Base-by-base conservation (phyloP, 2,329 filamentous ascomycete genomes). In the Fonsecaea pedrosoi region DNA sequence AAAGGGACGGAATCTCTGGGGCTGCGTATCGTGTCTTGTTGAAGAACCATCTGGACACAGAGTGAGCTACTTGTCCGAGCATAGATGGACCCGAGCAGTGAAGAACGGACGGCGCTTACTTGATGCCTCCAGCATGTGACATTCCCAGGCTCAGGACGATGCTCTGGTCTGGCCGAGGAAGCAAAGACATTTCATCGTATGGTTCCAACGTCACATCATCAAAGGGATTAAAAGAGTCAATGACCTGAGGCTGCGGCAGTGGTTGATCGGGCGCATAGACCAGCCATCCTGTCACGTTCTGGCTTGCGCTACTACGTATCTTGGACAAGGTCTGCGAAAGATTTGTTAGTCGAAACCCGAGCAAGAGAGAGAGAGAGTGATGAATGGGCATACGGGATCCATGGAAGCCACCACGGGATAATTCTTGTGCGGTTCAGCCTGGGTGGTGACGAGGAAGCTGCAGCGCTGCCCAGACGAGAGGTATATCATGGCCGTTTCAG, bases 201-300 rank as follows among this genome's bases (percentile, higher is more conserved):
- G 92, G 90, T 0, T 89, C 82, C 0, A 96, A 84, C 0, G 78
- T 83, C 70, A 90, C 87, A 75, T 96, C 92, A 73, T 96, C 92
- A 67, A 89, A 88, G 1, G 88, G 85, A 30, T 88, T 78, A 55
- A 91, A 87, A 54, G 89, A 82, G 56, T 89, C 82, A 2, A 93
- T 74, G 0, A 82, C 65, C 0, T 84, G 82, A 0, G 91, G 81
- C 0, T 81, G 74, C 6, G 81, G 82, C 45, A 81, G 77, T 0
- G 78, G 75, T 60, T 82, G 81, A 0, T 74, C 70, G 5, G 82
- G 77, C 62, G 87, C 81, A 66, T 88, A 88, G 0, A 86, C 78
- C 0, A 88, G 78, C 82, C 81, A 85, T 12, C 81, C 81, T 0
- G 83, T 85, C 0, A 83, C 83, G 65, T 87, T 87, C n/a, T 75